Base-by-base conservation (phyloP, 108 stramenopile species). In the Discostella pseudostelligera region DNA sequence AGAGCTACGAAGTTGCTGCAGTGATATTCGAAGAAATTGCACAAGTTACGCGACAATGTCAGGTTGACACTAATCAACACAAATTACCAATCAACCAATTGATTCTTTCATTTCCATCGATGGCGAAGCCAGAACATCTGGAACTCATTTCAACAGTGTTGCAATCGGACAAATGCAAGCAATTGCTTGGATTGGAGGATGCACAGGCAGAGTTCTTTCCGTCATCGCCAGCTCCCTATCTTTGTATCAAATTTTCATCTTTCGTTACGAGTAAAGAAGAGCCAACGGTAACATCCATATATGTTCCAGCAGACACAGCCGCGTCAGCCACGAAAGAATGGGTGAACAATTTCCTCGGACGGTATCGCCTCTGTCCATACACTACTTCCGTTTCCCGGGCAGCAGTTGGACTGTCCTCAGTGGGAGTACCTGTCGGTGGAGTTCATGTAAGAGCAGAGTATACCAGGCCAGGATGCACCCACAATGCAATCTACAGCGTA, bases 281-380 rank as follows among this genome's bases (percentile, higher is more conserved):
- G n/a, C n/a, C n/a, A n/a, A n/a, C n/a, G n/a, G n/a, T n/a, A n/a
- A 59, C 32, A 16, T 45, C 10, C 17, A 35, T 19, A 19, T 36
- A 16, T 39, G 28, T 8, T 8, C 7, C 28, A 58, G 8, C 57
- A 1, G 21, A 36, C 40, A 37, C 5, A 24, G 72, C 72, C 8
- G 17, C 39, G 16, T 6, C 39, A 4, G 56, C 56, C 28, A 83
- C 82, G 0, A 50, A 73, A 51, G 39, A 51, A 11, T 83, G 83
- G 83, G 66, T 83, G n/a, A 50, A 77, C n/a, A 51, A 80, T 28
- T 78, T 67, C 20, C 65, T 81, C 24, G 76, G 80, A 55, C 56
- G 66, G 40, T 73, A 78, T 35, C 45, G 51, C 26, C 65, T 83
- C n/a, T 83, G 83, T 44, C 83, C 83, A 1, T 81, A 83, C 61